A percentile compares a stretch with the other conserved stretches of the same genome.
These are phyloP conservation scores for Sicyos baderoa DNA, from an alignment of 306 rosid genomes.

Conservation along the genomic window DNA sequence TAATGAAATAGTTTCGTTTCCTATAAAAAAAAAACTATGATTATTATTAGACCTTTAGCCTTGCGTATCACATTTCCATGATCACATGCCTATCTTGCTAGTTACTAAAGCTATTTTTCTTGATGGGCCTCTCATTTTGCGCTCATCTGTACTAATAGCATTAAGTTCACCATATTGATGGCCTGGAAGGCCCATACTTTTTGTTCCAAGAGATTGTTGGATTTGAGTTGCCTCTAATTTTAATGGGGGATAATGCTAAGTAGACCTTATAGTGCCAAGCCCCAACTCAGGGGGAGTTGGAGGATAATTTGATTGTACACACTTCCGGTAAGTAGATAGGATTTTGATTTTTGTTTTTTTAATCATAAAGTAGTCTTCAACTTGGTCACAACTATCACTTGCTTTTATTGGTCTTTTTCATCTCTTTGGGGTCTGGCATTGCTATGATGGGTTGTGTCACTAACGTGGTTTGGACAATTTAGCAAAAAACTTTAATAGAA, in stretches of 20 bases:
- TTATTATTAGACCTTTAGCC: not conserved
- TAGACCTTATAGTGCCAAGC: conserved; percentile 2
- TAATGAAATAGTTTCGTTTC: not conserved
- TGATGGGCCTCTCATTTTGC: conserved; percentile 7
- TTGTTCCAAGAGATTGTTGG: not conserved
- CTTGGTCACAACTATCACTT: not conserved
- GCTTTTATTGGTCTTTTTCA: not conserved
- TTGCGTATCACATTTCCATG: not conserved
- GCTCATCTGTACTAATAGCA: conserved; percentile 3
- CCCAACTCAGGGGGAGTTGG: conserved; percentile 2
- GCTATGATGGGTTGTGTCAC: not conserved
- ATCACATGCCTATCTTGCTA: not conserved
- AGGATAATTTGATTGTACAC: not conserved
- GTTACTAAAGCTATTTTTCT: not conserved
- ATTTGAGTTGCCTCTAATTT: not conserved
- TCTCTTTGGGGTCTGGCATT: not conserved
- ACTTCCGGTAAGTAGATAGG: not conserved
- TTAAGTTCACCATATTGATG: conserved; percentile 5
- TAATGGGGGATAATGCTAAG: not conserved
- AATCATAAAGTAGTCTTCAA: conserved; percentile 8
- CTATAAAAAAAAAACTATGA: not conserved
- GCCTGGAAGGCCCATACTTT: not conserved
- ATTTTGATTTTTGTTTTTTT: not conserved
- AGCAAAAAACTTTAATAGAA: not conserved
- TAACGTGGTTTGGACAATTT: not conserved